phyloP scores from a whole-genome alignment of 495 filamentous ascomycete genomes.

The Hypoxylon fragiforme region DNA sequence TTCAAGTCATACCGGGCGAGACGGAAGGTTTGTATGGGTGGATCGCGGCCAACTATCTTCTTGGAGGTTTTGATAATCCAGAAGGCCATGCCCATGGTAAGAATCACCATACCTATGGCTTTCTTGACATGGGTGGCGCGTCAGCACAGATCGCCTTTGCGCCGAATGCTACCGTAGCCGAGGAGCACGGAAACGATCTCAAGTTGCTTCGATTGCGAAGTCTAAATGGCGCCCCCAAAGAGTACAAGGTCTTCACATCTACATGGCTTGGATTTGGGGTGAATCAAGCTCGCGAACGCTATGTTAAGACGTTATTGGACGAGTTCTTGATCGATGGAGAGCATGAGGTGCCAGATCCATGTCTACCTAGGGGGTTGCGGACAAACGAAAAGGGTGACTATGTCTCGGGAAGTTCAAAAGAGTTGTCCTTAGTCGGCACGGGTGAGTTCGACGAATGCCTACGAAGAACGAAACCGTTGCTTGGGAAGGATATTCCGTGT shows the following conservation, averaged over 20 bases:
- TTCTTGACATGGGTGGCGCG: conserved; percentile 97
- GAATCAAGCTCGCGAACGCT: conserved; percentile 83
- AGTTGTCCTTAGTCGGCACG: conserved; percentile 68
- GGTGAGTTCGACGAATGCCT: conserved; percentile 87
- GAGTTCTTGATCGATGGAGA: conserved; percentile 55
- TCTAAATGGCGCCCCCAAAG: conserved; percentile 71
- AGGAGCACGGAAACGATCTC: conserved; percentile 88
- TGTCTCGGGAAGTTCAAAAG: conserved; percentile 35
- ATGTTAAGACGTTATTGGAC: conserved; percentile 69
- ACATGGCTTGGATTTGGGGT: conserved; percentile 97
- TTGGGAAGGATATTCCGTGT: conserved; percentile 89
- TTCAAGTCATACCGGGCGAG: conserved; percentile 95
- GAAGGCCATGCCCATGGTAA: conserved; percentile 73
- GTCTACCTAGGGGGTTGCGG: conserved; percentile 76
- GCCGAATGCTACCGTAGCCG: conserved; percentile 86
- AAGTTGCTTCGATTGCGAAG: conserved; percentile 82
- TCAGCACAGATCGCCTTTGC: conserved; percentile 98
- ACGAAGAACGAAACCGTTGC: conserved; percentile 75
- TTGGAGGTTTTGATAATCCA: conserved; percentile 90
- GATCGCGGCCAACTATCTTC: conserved; percentile 95
- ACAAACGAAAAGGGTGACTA: conserved; percentile 65
- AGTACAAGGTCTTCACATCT: conserved; percentile 89
- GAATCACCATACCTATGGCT: conserved; percentile 93
- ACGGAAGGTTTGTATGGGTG: conserved; percentile 98
- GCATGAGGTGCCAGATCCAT: conserved; percentile 85